phyloP scores from a whole-genome alignment of 108 stramenopile species.

The Cylindrotheca closterium region DNA sequence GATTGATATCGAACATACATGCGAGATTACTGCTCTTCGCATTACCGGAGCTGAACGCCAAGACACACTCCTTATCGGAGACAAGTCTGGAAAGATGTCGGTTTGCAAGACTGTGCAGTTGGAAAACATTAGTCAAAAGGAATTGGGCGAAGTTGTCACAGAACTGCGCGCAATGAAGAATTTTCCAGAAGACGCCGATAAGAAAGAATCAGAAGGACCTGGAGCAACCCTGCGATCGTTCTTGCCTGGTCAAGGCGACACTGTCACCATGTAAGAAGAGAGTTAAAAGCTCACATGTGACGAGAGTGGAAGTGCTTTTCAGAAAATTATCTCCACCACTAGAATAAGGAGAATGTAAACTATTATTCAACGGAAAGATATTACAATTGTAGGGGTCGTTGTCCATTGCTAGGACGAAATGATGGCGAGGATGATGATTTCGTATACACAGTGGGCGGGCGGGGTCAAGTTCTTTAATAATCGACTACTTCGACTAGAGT shows the following conservation, averaged over 20 bases:
- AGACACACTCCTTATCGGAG: constrained; percentile 87
- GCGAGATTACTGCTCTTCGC: constrained; percentile 77
- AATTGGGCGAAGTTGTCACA: constrained; percentile 29
- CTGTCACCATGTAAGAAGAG: too few relatives aligned
- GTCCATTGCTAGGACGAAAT: too few relatives aligned
- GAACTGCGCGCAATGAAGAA: constrained; percentile 10
- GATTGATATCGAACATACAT: constrained; percentile 69
- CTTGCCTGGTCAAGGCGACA: background rate
- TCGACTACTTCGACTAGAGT: too few relatives aligned
- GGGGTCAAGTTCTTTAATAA: too few relatives aligned
- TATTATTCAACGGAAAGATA: too few relatives aligned
- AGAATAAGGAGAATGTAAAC: too few relatives aligned
- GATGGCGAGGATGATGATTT: too few relatives aligned
- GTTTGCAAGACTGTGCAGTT: constrained; percentile 72
- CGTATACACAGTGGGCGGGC: too few relatives aligned
- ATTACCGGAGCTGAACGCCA: constrained; percentile 58
- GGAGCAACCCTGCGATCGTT: background rate
- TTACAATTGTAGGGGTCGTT: too few relatives aligned
- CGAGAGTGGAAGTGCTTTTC: too few relatives aligned
- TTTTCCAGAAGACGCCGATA: background rate
- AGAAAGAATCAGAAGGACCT: background rate
- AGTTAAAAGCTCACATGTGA: too few relatives aligned
- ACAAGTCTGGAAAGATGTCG: constrained; percentile 84
- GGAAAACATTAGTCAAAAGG: constrained; percentile 64
- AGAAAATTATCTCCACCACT: too few relatives aligned